Base-by-base conservation (phyloP, 257 asterid genomes). In the Primulina huaijiensis region DNA sequence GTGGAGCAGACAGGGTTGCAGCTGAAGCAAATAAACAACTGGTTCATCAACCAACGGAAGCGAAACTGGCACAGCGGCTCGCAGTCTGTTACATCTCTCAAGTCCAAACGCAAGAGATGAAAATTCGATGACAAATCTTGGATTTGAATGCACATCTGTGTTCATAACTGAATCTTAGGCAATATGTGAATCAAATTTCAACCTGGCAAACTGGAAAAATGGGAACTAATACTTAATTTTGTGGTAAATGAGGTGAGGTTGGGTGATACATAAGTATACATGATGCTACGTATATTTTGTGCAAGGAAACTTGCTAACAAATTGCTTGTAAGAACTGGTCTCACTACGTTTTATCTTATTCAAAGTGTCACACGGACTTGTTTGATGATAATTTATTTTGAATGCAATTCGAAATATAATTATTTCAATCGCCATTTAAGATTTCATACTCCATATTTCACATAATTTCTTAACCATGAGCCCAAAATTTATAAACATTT, bases 11-110 rank as follows among this genome's bases (percentile, higher is more conserved):
- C 98, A 40, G 98, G 97, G 8, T 50, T 93, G 83, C 95, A 93
- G 78, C 88, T 93, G 78, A 93, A 93, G 85, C 98, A 93, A 75
- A 92, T 92, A 60, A 92, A 92, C 70, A 92, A 92, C 37, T 92
- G 98, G 98, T 92, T 92, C 89, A 92, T 92, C 78, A 92, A 92
- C 80, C 98, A 92, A 72, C 85, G 98, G 79, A 92, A 92, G 79
- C 73, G 98, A 56, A 93, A 93, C 59, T 93, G 98, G 98, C 94
- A 93, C 79, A 90, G 85, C 89, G 86, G 73, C 60, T 89, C 98
- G 6, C 96, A 89, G 27, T 84, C 95, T 3, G 87, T 84, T 3
- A 83, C 96, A 14, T 87, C 97, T 73, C 95, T 93, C 55, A 93
- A 93, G 79, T 90, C 98, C 76, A 93, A 90, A 78, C 95, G 98